Evolutionary conservation across 179 eudicot genomes (phyloP).

Genomic region (Gypsophila paniculata): DNA sequence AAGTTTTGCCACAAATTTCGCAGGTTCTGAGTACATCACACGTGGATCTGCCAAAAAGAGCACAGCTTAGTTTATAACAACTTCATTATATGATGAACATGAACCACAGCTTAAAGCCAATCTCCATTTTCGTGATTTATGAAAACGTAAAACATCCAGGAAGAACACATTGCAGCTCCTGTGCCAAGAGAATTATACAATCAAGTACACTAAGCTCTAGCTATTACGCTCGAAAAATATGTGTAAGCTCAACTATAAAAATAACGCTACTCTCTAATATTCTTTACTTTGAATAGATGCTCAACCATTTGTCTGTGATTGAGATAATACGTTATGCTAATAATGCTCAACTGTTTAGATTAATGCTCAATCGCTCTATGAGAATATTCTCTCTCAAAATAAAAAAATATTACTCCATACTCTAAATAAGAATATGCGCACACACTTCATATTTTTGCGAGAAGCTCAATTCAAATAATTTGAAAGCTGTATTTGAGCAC

Average conservation of each 20-base stretch:
- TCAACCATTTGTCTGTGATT: neutral
- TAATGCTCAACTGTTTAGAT: neutral
- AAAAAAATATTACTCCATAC: too few relatives aligned
- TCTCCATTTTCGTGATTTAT: neutral
- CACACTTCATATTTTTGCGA: neutral
- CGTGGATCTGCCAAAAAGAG: conserved; percentile 62
- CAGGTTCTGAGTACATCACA: conserved; percentile 90
- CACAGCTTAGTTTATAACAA: conserved; percentile 11
- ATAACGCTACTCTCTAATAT: neutral
- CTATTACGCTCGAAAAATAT: neutral
- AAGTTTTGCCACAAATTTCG: conserved; percentile 84
- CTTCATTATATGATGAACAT: conserved; percentile 1
- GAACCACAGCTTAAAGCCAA: neutral
- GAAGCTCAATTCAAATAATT: neutral
- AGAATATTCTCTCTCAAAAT: too few relatives aligned
- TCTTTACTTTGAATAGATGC: neutral
- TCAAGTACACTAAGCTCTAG: neutral
- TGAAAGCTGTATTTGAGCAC: neutral
- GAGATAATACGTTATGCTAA: neutral
- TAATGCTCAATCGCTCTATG: neutral
- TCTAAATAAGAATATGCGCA: neutral
- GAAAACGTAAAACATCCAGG: neutral
- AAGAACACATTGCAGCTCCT: neutral
- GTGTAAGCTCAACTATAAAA: neutral
- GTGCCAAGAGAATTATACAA: neutral